Conservation (phyloP, 306 rosid genomes). For the apple (Malus domestica) region ASM211411v1 NC_041801.1:19626001-19626500, state of each 20-base stretch:
- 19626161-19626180: not conserved
- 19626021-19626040: no score
- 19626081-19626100: no score
- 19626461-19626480: no score
- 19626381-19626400: constrained; percentile 11
- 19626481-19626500: no score
- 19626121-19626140: constrained; percentile 13
- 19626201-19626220: not conserved
- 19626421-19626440: not conserved
- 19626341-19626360: not conserved
- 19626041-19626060: no score
- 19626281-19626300: not conserved
- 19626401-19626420: constrained; percentile 14
- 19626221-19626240: not conserved
- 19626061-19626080: no score
- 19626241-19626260: not conserved
- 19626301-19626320: constrained; percentile 10
- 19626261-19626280: not conserved
- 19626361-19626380: not conserved
- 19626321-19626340: not conserved
- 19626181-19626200: constrained; percentile 2
- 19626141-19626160: not conserved
- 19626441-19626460: no score
- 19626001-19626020: no score
- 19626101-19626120: no score